These are phyloP conservation scores for Sisymbrium altissimum DNA, from an alignment of 345 rosid species.

Conservation along the genomic window DNA sequence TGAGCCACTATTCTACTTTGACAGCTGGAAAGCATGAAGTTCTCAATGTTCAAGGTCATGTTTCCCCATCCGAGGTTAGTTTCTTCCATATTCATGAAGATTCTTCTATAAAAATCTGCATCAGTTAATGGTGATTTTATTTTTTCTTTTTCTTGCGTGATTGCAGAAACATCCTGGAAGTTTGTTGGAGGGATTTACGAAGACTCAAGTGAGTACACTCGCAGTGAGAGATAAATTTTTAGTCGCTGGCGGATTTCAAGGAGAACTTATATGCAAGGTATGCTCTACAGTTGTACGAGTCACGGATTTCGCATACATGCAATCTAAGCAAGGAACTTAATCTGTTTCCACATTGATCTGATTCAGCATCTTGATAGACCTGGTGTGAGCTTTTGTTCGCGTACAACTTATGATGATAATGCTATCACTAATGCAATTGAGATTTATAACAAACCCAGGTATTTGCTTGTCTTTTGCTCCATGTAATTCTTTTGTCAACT, in stretches of 20 bases:
- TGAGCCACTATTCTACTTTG: constrained; percentile 66
- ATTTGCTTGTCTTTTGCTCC: constrained; percentile 19
- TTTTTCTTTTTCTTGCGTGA: not conserved
- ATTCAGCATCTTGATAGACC: constrained; percentile 77
- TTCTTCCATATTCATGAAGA: not conserved
- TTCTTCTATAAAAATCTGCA: not conserved
- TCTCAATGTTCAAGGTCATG: constrained; percentile 71
- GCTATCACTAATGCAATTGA: constrained; percentile 96
- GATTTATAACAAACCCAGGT: constrained; percentile 71
- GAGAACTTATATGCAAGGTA: constrained; percentile 65
- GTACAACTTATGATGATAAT: constrained; percentile 91
- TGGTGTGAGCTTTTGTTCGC: constrained; percentile 83
- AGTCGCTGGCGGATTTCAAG: constrained; percentile 65
- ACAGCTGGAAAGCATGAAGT: constrained; percentile 49
- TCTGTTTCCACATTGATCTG: constrained; percentile 6
- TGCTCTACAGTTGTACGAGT: not conserved
- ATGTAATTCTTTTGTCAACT: not conserved
- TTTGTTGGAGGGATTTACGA: constrained; percentile 53
- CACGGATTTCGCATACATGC: not conserved
- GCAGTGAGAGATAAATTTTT: constrained; percentile 49
- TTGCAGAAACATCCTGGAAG: constrained; percentile 54
- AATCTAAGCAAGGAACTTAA: constrained; percentile 10
- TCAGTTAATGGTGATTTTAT: not conserved
- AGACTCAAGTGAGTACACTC: constrained; percentile 59
- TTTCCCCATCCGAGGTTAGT: constrained; percentile 69